These are phyloP conservation scores for Tetrapisispora namnaoensis DNA, from an alignment of 805 yeast genomes.

Conservation along the genomic window DNA sequence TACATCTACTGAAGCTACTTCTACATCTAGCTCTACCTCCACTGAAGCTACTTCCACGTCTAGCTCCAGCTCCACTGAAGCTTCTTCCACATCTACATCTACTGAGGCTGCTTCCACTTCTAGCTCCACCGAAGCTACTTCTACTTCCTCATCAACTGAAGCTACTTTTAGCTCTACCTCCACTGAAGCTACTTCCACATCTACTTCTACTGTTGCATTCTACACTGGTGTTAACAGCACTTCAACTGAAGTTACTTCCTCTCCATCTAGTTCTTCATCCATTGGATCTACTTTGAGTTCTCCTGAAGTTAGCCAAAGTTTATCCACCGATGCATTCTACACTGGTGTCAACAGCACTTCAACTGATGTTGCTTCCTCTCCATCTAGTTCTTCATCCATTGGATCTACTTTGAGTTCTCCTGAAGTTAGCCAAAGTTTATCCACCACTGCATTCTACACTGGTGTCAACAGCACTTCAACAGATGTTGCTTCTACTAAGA, in stretches of 20 bases:
- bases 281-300: neutral
- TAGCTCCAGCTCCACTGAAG: neutral
- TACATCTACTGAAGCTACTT: neutral
- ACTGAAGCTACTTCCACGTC: neutral
- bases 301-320: neutral
- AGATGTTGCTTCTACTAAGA: neutral
- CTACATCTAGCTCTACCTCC: neutral
- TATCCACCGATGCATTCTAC: neutral
- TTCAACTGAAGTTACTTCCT: neutral
- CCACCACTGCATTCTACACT: neutral
- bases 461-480: neutral
- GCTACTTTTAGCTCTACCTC: neutral
- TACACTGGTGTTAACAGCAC: neutral
- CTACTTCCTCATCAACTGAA: neutral
- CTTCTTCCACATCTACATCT: neutral
- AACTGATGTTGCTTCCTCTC: neutral
- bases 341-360: neutral
- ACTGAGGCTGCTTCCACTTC: neutral
- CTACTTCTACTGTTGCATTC: neutral
- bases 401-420: neutral
- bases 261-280: neutral
- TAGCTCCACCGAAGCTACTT: neutral
- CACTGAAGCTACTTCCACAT: constrained; percentile 1
- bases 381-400: neutral
- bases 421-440: neutral